Evolutionary conservation across 129 eudicot species (phyloP).

Genomic region (Flaveria brownii): DNA sequence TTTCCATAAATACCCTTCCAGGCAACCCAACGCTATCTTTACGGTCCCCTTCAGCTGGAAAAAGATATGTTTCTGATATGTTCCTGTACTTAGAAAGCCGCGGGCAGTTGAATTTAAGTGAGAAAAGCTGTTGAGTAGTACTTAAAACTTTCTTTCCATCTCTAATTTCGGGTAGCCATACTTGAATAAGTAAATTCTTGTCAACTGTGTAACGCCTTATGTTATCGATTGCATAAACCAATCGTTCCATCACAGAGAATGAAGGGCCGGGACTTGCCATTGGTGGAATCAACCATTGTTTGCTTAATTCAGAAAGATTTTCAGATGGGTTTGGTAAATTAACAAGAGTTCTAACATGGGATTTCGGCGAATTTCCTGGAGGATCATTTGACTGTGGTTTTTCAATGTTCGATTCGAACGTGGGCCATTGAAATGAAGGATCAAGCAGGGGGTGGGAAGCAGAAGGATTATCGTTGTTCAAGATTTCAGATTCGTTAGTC

Average conservation of each 20-base stretch:
- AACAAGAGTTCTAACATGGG: constrained; percentile 37
- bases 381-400: constrained; percentile 36
- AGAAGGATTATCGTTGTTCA: constrained; percentile 42
- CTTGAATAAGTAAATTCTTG: constrained; percentile 65
- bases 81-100: constrained; percentile 66
- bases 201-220: constrained; percentile 51
- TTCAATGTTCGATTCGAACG: constrained; percentile 38
- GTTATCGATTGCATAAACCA: constrained; percentile 57
- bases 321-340: constrained; percentile 44
- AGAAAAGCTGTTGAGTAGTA: constrained; percentile 70
- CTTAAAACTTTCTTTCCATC: constrained; percentile 54
- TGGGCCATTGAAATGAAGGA: constrained; percentile 63
- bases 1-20: constrained; percentile 73
- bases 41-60: constrained; percentile 50
- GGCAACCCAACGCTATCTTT: constrained; percentile 70
- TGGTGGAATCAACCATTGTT: constrained; percentile 77
- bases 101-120: constrained; percentile 62
- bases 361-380: constrained; percentile 41
- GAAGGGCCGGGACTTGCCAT: constrained; percentile 42
- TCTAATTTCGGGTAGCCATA: constrained; percentile 75
- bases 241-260: constrained; percentile 64
- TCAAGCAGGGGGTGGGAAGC: constrained; percentile 47
- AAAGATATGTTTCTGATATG: constrained; percentile 60
- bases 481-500: constrained; percentile 59
- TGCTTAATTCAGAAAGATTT: constrained; percentile 46